Percentiles rank a stretch among this genome's conserved stretches.
These are phyloP conservation scores for Aphanomyces euteiches DNA, from an alignment of 352 stramenopile species.

Conservation along the genomic window DNA sequence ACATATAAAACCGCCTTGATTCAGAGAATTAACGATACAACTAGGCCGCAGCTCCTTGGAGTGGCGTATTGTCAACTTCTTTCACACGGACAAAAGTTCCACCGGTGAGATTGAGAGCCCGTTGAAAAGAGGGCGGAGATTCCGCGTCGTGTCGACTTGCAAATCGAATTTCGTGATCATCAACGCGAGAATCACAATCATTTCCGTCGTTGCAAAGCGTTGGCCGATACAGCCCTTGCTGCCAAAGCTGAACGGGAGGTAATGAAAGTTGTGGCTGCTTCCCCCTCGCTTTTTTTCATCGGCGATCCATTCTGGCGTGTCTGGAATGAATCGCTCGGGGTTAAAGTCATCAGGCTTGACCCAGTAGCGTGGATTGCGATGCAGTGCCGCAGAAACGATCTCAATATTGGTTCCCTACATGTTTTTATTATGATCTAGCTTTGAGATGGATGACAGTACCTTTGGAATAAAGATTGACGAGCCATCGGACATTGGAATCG, in stretches of 20 bases:
- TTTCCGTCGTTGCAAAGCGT: conserved; percentile 42
- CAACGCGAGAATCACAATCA: conserved; percentile 40
- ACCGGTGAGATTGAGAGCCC: too few species aligned
- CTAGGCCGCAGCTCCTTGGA: too few species aligned
- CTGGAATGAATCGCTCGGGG: conserved; percentile 25
- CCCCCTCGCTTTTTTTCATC: conserved; percentile 28
- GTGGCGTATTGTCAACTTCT: too few species aligned
- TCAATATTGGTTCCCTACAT: conserved; percentile 32
- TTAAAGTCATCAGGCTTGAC: conserved; percentile 45
- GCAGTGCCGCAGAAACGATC: conserved; percentile 31
- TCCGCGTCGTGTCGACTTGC: too few species aligned
- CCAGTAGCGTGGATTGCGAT: conserved; percentile 45
- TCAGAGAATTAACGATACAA: too few species aligned
- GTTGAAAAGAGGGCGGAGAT: too few species aligned
- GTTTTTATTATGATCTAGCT: too few species aligned
- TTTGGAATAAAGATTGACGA: too few species aligned
- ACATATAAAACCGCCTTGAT: too few species aligned
- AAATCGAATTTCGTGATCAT: conserved; percentile 39
- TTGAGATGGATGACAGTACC: too few species aligned
- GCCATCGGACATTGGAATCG: too few species aligned
- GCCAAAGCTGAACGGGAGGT: conserved; percentile 45
- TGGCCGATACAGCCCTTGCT: conserved; percentile 44
- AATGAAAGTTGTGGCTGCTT: conserved; percentile 36
- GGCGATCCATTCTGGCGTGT: background rate
- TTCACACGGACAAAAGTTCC: too few species aligned